Conservation (phyloP, 306 rosid genomes). For the Astragalus glycyphyllos region DNA sequence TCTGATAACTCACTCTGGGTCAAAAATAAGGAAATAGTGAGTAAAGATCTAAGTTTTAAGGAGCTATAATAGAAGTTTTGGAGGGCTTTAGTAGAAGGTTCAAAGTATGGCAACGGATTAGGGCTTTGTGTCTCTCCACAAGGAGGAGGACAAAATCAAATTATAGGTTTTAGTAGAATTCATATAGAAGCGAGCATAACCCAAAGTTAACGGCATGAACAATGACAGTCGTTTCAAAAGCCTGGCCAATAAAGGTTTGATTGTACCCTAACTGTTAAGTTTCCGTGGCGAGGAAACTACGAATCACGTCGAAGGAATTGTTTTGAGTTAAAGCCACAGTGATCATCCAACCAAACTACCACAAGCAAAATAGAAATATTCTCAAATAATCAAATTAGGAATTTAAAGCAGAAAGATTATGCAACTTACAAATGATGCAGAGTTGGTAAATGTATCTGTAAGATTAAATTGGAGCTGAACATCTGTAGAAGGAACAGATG, state of each 20-base stretch:
- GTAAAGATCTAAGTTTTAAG: neutral
- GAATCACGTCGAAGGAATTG: slow-evolving; percentile 30
- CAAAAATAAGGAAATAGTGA: slow-evolving; percentile 33
- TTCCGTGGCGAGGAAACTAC: slow-evolving; percentile 20
- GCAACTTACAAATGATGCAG: slow-evolving; percentile 76
- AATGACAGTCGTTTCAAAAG: slow-evolving; percentile 27
- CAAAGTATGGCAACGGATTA: slow-evolving; percentile 13
- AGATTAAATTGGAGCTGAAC: slow-evolving; percentile 84
- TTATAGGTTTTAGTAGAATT: slow-evolving; percentile 22
- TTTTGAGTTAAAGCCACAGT: slow-evolving; percentile 33
- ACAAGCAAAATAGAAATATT: slow-evolving; percentile 36
- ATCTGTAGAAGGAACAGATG: slow-evolving; percentile 59
- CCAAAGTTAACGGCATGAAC: slow-evolving; percentile 22
- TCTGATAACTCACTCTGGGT: slow-evolving; percentile 61
- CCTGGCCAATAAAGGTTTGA: slow-evolving; percentile 20
- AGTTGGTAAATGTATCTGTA: slow-evolving; percentile 79
- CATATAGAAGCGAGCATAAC: slow-evolving; percentile 27
- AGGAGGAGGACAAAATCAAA: slow-evolving; percentile 25
- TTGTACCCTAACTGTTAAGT: slow-evolving; percentile 12
- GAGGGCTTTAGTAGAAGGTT: slow-evolving; percentile 18
- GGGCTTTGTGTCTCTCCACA: neutral
- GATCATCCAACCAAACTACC: slow-evolving; percentile 36
- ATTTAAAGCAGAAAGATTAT: slow-evolving; percentile 29
- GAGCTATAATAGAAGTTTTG: slow-evolving; percentile 8
- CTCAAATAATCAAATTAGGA: slow-evolving; percentile 34